phyloP scores from a whole-genome alignment of 169 alveolate genomes.

The Amoebophrya sp. region DNA sequence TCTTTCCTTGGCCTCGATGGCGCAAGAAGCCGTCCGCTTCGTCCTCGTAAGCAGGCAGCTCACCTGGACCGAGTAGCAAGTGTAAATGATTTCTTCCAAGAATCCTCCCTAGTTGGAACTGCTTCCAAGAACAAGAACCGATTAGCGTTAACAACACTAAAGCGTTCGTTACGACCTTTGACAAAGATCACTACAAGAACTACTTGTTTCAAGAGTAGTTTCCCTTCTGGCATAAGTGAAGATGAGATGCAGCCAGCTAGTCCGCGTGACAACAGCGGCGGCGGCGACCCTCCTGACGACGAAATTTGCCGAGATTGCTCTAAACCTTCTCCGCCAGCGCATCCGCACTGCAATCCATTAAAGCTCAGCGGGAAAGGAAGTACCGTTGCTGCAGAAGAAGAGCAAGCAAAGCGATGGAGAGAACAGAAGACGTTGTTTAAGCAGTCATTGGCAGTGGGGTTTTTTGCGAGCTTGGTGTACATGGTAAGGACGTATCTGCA shows the following conservation, averaged over 20 bases:
- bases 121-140: not conserved
- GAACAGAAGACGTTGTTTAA: not conserved
- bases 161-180: not conserved
- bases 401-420: not conserved
- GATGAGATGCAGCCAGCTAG: not conserved
- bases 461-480: not conserved
- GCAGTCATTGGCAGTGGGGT: not conserved
- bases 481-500: not conserved
- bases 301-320: not conserved
- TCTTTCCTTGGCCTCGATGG: no score
- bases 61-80: not conserved
- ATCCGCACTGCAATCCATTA: not conserved
- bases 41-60: not conserved
- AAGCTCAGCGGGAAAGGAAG: not conserved
- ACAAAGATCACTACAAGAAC: not conserved
- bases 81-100: not conserved
- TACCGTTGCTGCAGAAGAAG: not conserved
- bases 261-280: not conserved
- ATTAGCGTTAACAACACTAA: not conserved
- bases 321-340: not conserved
- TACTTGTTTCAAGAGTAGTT: not conserved
- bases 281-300: not conserved
- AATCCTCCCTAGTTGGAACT: no score
- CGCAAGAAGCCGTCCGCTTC: no score
- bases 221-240: not conserved